phyloP scores from a whole-genome alignment of 2,329 filamentous ascomycete genomes.

The Alternaria sp. region DNA sequence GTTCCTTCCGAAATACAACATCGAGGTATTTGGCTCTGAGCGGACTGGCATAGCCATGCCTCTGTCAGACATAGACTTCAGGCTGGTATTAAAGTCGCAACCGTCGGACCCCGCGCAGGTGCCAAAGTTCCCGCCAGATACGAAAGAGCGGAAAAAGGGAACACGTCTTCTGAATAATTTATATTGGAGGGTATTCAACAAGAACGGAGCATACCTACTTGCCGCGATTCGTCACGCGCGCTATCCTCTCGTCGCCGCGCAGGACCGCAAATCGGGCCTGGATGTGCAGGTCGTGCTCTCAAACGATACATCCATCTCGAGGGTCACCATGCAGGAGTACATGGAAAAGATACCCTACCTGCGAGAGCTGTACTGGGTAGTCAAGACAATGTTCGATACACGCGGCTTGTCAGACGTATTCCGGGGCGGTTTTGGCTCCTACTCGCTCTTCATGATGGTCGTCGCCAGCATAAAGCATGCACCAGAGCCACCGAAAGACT shows the following conservation, averaged over 20 bases:
- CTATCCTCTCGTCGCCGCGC: constrained; percentile 51
- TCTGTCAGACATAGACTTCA: constrained; percentile 63
- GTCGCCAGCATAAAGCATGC: constrained; percentile 60
- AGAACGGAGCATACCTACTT: constrained; percentile 17
- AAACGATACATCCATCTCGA: constrained; percentile 49
- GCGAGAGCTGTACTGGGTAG: constrained; percentile 56
- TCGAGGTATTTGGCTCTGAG: constrained; percentile 61
- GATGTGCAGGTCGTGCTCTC: constrained; percentile 60
- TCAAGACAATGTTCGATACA: constrained; percentile 59
- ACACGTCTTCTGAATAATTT: constrained; percentile 10
- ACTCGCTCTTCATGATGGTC: constrained; percentile 64
- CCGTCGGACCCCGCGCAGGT: constrained; percentile 1
- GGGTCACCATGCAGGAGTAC: constrained; percentile 55
- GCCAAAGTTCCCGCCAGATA: constrained; percentile 22
- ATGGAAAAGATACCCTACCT: constrained; percentile 58
- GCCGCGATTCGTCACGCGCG: constrained; percentile 34
- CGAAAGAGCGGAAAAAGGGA: constrained; percentile 9
- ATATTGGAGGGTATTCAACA: neutral
- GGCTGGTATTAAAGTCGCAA: constrained; percentile 33
- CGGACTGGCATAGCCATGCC: constrained; percentile 59
- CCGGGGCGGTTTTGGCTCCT: constrained; percentile 60
- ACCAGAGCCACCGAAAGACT: constrained; percentile 39
- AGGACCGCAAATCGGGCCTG: constrained; percentile 58
- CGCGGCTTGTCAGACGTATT: constrained; percentile 58
- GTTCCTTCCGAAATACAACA: constrained; percentile 30